Base-by-base conservation (phyloP, 768 basidiomycete species). In the Lentinula sp. region DNA sequence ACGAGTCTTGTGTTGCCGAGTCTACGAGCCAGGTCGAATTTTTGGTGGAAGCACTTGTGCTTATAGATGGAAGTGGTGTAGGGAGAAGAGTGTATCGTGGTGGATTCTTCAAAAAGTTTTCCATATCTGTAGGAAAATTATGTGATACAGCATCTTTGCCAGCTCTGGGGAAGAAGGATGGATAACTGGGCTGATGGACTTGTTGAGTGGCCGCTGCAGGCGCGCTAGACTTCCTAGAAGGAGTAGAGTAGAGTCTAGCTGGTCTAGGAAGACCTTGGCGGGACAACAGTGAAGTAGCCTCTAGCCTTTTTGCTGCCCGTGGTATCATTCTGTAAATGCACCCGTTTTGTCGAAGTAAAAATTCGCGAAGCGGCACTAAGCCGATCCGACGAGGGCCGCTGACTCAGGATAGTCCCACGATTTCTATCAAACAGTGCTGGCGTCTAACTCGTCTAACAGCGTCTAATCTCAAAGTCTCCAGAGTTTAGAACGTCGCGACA, bases 241-340 rank as follows among this genome's bases (percentile, higher is more conserved):
- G 85, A 0, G 87, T 79, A 16, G 88, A 88, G 71, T 87, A 89
- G 49, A 87, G 79, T 64, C 88, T 84, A 45, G 85, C 84, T 56
- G 87, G 86, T 53, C 88, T 82, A 23, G 85, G 86, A 60, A 90
- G 84, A 65, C 77, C 68, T 70, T 88, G 86, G 32, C 88, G 79
- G 69, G 87, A 88, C 75, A 80, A 81, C 81, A 85, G 61, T 67
- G 74, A 78, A 77, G 77, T 72, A 64, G 76, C 74, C 77, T 78
- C 76, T 0, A 78, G 70, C 66, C 71, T 69, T 33, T 66, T 68
- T 15, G 74, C 74, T 58, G 75, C 70, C 66, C 79, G 64, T 28
- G 76, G 69, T 56, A 81, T 70, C 79, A 81, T 81, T 20, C 36
- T 53, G 57, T 48, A 33, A 50, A 59, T 39, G 57, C 15, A 32